These are phyloP conservation scores for Podila minutissima DNA, from an alignment of 192 early-diverging fungal genomes.

Conservation along the genomic window DNA sequence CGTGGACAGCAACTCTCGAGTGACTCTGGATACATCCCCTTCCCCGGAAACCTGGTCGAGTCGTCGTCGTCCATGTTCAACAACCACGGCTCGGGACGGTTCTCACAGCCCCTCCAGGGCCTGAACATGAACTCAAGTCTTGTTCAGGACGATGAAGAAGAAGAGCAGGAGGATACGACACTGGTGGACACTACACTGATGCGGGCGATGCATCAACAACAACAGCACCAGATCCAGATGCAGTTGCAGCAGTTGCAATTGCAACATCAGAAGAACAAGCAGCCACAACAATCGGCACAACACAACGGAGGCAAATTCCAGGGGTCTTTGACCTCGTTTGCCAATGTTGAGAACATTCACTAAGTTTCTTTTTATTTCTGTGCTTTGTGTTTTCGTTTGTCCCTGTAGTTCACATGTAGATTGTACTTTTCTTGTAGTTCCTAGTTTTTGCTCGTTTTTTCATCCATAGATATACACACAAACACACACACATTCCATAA, in stretches of 20 bases:
- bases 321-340: neutral
- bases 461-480: too few species aligned
- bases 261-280: neutral
- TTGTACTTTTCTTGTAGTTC: too few species aligned
- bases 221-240: slow-evolving; percentile 1
- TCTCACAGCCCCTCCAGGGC: neutral
- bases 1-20: neutral
- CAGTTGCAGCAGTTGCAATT: neutral
- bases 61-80: neutral
- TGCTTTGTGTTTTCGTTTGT: too few species aligned
- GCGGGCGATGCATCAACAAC: neutral
- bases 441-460: too few species aligned
- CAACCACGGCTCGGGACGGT: neutral
- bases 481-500: too few species aligned
- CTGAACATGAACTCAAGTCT: neutral
- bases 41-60: neutral
- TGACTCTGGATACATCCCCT: neutral
- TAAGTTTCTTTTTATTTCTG: too few species aligned
- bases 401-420: too few species aligned
- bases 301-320: neutral
- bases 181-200: neutral
- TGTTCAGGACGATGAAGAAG: neutral
- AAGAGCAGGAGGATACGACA: neutral
- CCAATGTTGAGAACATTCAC: neutral
- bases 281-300: neutral